Percentiles rank a stretch among this genome's conserved stretches.
Conservation (phyloP, 2,329 filamentous ascomycete genomes). For the Rhynchosporium graminicola region DNA sequence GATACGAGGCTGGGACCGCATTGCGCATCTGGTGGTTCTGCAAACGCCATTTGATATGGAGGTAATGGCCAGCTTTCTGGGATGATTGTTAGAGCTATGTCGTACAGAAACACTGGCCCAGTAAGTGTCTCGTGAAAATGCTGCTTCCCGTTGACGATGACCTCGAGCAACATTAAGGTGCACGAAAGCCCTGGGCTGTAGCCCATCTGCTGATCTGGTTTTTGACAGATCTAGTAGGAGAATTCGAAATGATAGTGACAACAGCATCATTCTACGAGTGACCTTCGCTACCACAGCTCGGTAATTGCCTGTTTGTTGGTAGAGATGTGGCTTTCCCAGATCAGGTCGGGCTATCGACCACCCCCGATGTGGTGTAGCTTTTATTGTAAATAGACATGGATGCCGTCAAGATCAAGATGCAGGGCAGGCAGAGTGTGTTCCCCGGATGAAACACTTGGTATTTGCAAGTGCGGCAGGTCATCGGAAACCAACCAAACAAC, state of each 20-base stretch:
- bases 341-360: neutral
- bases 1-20: neutral
- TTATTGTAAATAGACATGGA: constrained; percentile 19
- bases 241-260: constrained; percentile 17
- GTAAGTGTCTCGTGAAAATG: constrained; percentile 27
- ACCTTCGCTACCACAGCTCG: neutral
- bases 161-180: constrained; percentile 33
- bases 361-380: constrained; percentile 5
- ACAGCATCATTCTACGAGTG: constrained; percentile 12
- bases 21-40: constrained; percentile 4
- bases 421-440: constrained; percentile 16
- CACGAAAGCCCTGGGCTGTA: constrained; percentile 19
- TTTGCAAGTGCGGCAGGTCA: constrained; percentile 19
- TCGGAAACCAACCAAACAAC: neutral
- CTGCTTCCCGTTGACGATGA: constrained; percentile 33
- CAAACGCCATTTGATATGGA: constrained; percentile 7
- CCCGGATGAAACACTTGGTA: constrained; percentile 28
- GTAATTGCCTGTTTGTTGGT: constrained; percentile 16
- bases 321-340: constrained; percentile 4
- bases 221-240: constrained; percentile 23
- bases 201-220: constrained; percentile 28
- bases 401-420: constrained; percentile 21
- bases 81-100: constrained; percentile 11
- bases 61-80: neutral
- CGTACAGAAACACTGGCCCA: constrained; percentile 14